These are phyloP conservation scores for Saussurea involucrata DNA, from an alignment of 129 eudicot species.

Conservation along the genomic window DNA sequence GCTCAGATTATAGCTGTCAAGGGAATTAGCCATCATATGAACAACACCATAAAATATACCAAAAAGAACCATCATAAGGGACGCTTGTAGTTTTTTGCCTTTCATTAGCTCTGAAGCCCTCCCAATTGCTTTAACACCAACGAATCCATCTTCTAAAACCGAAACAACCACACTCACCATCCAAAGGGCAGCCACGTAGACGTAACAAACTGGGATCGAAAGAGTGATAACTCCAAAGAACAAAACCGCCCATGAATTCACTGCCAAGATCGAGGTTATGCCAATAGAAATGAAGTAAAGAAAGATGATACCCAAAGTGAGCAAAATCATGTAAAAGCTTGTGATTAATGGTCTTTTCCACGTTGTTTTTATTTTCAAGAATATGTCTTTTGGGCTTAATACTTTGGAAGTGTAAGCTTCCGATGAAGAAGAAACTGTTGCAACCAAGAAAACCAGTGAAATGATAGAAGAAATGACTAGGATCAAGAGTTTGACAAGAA, in stretches of 20 bases:
- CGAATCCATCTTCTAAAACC: constrained; percentile 16
- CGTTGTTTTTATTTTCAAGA: constrained; percentile 3
- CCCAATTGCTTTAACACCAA: constrained; percentile 31
- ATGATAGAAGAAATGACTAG: constrained; percentile 8
- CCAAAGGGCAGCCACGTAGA: constrained; percentile 27
- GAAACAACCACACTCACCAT: constrained; percentile 37
- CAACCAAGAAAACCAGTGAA: constrained; percentile 25
- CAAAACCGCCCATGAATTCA: constrained; percentile 17
- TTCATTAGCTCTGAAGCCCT: constrained; percentile 35
- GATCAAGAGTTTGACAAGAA: constrained; percentile 19
- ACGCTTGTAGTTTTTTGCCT: constrained; percentile 29
- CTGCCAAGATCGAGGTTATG: constrained; percentile 7
- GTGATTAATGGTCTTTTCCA: constrained; percentile 31
- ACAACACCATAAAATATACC: neutral
- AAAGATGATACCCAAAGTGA: constrained; percentile 17
- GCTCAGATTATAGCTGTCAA: constrained; percentile 10
- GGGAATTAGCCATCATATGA: neutral
- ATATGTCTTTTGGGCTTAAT: constrained; percentile 26
- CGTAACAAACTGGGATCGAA: constrained; percentile 22
- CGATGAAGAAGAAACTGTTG: constrained; percentile 21
- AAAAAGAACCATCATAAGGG: constrained; percentile 19
- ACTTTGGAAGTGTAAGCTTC: constrained; percentile 39
- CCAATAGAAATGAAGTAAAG: constrained; percentile 15
- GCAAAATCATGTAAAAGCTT: constrained; percentile 31
- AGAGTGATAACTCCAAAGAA: constrained; percentile 17